Percentiles rank a stretch among this genome's conserved stretches.
phyloP scores from a whole-genome alignment of 1,284 basidiomycete species.

The Phlebopus sp. region DNA sequence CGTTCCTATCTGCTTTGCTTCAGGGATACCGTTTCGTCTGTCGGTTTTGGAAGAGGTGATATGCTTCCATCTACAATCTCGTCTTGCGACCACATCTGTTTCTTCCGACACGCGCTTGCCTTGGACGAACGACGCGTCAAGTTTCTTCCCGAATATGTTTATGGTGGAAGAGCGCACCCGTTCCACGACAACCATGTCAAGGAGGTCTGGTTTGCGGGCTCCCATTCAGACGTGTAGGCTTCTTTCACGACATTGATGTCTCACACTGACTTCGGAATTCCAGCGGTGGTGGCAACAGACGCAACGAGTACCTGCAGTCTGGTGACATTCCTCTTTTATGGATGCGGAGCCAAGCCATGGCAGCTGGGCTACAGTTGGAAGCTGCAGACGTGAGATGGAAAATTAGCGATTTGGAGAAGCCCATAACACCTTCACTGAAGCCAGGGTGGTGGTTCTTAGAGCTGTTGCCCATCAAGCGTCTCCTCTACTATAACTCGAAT shows the following conservation, averaged over 20 bases:
- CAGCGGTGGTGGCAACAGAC: constrained; percentile 31
- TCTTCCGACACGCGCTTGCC: constrained; percentile 33
- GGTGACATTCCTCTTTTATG: constrained; percentile 32
- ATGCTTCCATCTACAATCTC: constrained; percentile 29
- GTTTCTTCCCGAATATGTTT: constrained; percentile 38
- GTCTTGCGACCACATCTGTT: constrained; percentile 28
- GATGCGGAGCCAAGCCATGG: constrained; percentile 33
- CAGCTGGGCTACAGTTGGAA: constrained; percentile 21
- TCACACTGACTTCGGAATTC: constrained; percentile 4
- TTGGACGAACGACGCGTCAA: constrained; percentile 41
- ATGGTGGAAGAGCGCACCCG: constrained; percentile 21
- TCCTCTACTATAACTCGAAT: constrained; percentile 28
- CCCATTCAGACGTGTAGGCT: constrained; percentile 35
- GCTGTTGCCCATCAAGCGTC: constrained; percentile 23
- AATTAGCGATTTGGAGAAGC: constrained; percentile 27
- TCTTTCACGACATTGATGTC: not conserved
- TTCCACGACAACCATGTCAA: constrained; percentile 23
- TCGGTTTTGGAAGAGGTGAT: constrained; percentile 30
- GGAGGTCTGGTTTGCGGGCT: constrained; percentile 37
- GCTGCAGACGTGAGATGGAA: constrained; percentile 28
- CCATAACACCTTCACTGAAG: constrained; percentile 20
- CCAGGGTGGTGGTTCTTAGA: constrained; percentile 29
- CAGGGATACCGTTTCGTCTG: constrained; percentile 36
- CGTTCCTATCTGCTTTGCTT: not conserved
- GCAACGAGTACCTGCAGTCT: constrained; percentile 26